phyloP scores from a whole-genome alignment of 2,329 filamentous ascomycete species.

The Penicillium italicum region DNA sequence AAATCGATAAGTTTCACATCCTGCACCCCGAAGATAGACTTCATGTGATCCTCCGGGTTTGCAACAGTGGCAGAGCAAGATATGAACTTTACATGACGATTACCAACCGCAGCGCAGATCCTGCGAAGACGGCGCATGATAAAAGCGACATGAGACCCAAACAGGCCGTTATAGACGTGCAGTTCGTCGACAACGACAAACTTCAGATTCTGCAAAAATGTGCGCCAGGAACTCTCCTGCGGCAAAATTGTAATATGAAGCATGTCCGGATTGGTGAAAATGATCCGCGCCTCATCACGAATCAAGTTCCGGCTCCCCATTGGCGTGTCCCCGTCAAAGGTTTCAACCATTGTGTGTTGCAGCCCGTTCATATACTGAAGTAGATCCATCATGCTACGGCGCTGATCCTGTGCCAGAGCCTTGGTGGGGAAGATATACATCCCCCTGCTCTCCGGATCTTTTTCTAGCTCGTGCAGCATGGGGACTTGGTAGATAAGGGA shows the following conservation, averaged over 20 bases:
- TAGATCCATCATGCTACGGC: constrained; percentile 80
- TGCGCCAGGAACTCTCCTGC: constrained; percentile 84
- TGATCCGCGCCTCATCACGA: constrained; percentile 82
- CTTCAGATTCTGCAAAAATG: constrained; percentile 80
- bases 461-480: constrained; percentile 80
- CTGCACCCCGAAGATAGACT: constrained; percentile 84
- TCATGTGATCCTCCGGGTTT: constrained; percentile 88
- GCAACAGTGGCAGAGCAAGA: constrained; percentile 96
- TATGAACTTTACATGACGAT: constrained; percentile 79
- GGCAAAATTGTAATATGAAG: constrained; percentile 90
- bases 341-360: constrained; percentile 76
- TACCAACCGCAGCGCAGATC: constrained; percentile 86
- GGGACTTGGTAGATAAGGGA: constrained; percentile 97
- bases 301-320: constrained; percentile 75
- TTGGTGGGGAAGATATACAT: constrained; percentile 99
- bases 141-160: constrained; percentile 89
- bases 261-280: constrained; percentile 99
- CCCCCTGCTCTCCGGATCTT: constrained; percentile 70
- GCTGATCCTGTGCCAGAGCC: constrained; percentile 90
- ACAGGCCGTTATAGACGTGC: constrained; percentile 92
- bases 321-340: constrained; percentile 91
- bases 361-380: constrained; percentile 75
- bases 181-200: constrained; percentile 91
- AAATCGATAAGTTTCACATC: constrained; percentile 79
- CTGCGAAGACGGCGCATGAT: constrained; percentile 87